Evolutionary conservation across 2,329 filamentous ascomycete genomes (phyloP).

Genomic region (Ophiostoma ips): DNA sequence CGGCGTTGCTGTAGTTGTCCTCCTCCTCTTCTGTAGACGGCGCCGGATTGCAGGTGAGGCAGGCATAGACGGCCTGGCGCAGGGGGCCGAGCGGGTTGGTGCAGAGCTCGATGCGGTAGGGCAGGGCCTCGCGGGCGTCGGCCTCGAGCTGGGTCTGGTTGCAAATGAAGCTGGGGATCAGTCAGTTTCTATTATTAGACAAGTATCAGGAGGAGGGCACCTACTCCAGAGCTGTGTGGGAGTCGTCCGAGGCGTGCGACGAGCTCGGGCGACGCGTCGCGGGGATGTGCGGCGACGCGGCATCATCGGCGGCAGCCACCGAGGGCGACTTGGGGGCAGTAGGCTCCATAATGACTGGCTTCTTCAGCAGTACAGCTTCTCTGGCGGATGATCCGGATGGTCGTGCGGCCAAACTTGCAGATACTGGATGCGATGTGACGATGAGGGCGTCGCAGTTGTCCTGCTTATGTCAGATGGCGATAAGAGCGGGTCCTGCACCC

Average conservation of each 20-base stretch:
- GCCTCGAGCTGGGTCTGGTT: slow-evolving; percentile 83
- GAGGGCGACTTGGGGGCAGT: too few species aligned
- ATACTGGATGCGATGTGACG: too few species aligned
- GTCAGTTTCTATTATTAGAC: background rate
- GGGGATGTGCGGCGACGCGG: slow-evolving; percentile 23
- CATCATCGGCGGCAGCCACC: slow-evolving; percentile 28
- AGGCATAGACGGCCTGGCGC: slow-evolving; percentile 81
- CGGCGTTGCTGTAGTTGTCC: slow-evolving; percentile 40
- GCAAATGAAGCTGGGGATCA: slow-evolving; percentile 49
- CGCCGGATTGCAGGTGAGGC: slow-evolving; percentile 82
- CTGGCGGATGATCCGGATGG: too few species aligned
- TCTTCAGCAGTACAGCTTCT: too few species aligned
- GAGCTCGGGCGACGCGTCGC: slow-evolving; percentile 41
- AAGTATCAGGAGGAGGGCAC: background rate
- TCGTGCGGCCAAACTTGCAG: too few species aligned
- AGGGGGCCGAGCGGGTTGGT: slow-evolving; percentile 81
- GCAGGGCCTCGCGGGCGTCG: slow-evolving; percentile 86
- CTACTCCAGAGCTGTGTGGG: slow-evolving; percentile 61
- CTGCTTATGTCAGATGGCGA: too few species aligned
- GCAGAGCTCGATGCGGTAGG: slow-evolving; percentile 89
- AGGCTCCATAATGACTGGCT: too few species aligned
- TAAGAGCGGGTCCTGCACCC: slow-evolving; percentile 2
- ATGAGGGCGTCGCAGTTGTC: background rate
- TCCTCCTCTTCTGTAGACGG: slow-evolving; percentile 34
- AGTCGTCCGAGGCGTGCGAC: slow-evolving; percentile 46